A percentile compares a stretch with the other conserved stretches of the same genome.
Evolutionary conservation across 2,329 filamentous ascomycete genomes (phyloP).

Genomic region (Myriangium duriaei): DNA sequence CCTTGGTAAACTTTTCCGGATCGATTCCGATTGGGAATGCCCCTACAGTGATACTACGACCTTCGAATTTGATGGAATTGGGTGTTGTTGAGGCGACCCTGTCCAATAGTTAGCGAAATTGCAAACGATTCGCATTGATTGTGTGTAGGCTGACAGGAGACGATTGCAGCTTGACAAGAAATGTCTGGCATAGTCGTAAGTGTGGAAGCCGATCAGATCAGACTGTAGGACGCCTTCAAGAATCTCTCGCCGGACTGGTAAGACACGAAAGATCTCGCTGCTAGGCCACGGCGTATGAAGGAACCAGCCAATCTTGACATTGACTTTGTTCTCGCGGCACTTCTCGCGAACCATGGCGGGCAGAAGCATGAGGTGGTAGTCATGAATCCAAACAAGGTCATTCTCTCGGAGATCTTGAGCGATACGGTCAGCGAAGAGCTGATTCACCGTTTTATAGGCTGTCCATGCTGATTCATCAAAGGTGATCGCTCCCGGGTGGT

Average conservation of each 20-base stretch:
- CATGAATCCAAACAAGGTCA: conserved; percentile 94
- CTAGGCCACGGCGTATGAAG: conserved; percentile 94
- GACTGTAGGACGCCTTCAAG: conserved; percentile 80
- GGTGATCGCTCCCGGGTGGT: conserved; percentile 95
- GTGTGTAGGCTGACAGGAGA: conserved; percentile 51
- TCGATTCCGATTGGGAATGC: conserved; percentile 98
- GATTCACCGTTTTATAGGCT: conserved; percentile 86
- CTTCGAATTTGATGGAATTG: conserved; percentile 83
- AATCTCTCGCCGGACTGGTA: conserved; percentile 82
- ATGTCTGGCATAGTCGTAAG: conserved; percentile 96
- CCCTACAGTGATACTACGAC: conserved; percentile 78
- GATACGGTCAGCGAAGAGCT: conserved; percentile 79
- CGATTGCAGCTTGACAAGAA: conserved; percentile 95
- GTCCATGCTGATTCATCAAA: conserved; percentile 93
- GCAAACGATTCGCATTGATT: conserved; percentile 7
- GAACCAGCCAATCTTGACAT: conserved; percentile 97
- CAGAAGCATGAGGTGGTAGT: conserved; percentile 96
- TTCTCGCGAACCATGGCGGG: conserved; percentile 91
- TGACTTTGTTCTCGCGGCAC: conserved; percentile 51
- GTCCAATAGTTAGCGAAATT: conserved; percentile 33
- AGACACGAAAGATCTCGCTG: conserved; percentile 90
- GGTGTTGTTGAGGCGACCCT: conserved; percentile 59
- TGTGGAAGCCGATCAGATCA: conserved; percentile 95
- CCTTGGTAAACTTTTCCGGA: conserved; percentile 88
- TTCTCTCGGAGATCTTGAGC: conserved; percentile 81